These are phyloP conservation scores for Colletotrichum orchidophilum DNA, from an alignment of 2,329 filamentous ascomycete genomes.

Conservation along the genomic window DNA sequence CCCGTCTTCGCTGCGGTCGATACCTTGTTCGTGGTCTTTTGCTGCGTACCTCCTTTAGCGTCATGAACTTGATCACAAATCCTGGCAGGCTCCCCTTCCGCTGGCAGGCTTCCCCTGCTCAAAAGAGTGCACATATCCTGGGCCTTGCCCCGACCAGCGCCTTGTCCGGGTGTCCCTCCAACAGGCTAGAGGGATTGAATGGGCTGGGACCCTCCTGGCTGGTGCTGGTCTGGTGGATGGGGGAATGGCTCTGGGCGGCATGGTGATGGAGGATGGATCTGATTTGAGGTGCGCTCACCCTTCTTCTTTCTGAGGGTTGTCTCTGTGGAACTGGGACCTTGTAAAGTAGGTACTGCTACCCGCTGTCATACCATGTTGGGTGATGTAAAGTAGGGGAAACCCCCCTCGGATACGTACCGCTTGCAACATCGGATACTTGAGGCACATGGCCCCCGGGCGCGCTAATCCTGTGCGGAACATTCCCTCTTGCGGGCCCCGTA, in stretches of 20 bases:
- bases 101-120: slow-evolving; percentile 2
- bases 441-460: neutral
- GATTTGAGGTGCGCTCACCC: slow-evolving; percentile 22
- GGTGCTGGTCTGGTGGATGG: slow-evolving; percentile 42
- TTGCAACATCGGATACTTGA: neutral
- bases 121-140: neutral
- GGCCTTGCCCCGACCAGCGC: slow-evolving; percentile 4
- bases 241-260: slow-evolving; percentile 10
- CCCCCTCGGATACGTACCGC: neutral
- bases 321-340: neutral
- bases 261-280: slow-evolving; percentile 9
- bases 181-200: slow-evolving; percentile 4
- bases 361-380: neutral
- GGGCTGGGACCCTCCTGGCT: slow-evolving; percentile 33
- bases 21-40: neutral
- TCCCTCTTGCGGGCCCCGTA: slow-evolving; percentile 1
- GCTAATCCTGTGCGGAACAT: slow-evolving; percentile 5
- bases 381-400: neutral
- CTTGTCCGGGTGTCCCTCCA: slow-evolving; percentile 4
- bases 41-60: neutral
- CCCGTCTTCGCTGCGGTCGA: neutral
- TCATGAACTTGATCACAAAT: neutral
- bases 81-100: neutral
- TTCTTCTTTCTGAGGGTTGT: neutral
- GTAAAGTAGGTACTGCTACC: neutral